Evolutionary conservation across 345 rosid genomes (phyloP).

Genomic region (Lepidium africanum): DNA sequence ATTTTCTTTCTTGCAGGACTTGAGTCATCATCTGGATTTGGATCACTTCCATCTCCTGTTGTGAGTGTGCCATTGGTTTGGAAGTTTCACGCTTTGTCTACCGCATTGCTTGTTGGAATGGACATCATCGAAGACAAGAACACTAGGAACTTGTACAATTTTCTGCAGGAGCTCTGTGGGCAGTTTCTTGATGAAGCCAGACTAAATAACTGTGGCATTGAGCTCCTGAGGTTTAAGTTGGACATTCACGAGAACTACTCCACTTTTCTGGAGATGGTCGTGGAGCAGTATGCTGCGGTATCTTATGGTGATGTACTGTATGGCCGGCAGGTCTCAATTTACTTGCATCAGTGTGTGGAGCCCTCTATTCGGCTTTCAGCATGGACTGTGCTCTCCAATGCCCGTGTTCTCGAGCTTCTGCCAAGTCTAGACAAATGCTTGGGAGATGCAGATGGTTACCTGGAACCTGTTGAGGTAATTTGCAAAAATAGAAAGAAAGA

Average conservation of each 20-base stretch:
- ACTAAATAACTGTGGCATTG: conserved; percentile 12
- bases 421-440: conserved; percentile 64
- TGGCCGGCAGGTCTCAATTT: conserved; percentile 72
- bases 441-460: conserved; percentile 62
- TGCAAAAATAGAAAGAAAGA: not conserved
- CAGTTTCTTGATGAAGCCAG: conserved; percentile 49
- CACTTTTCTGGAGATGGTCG: conserved; percentile 60
- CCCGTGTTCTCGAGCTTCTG: conserved; percentile 75
- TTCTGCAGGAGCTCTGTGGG: conserved; percentile 70
- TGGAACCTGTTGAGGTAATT: conserved; percentile 75
- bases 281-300: conserved; percentile 71
- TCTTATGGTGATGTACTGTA: conserved; percentile 68
- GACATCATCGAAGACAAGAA: conserved; percentile 62
- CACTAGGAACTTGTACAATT: conserved; percentile 51
- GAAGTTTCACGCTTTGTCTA: conserved; percentile 85
- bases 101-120: conserved; percentile 61
- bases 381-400: conserved; percentile 59
- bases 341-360: conserved; percentile 65
- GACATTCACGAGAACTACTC: conserved; percentile 71
- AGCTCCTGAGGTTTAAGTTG: conserved; percentile 58
- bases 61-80: conserved; percentile 54
- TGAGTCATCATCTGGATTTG: conserved; percentile 50
- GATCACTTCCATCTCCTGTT: conserved; percentile 43
- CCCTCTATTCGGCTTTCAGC: conserved; percentile 57
- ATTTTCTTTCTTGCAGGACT: conserved; percentile 73